Base-by-base conservation (phyloP, 169 alveolate species). In the Theileria annulata region DNA sequence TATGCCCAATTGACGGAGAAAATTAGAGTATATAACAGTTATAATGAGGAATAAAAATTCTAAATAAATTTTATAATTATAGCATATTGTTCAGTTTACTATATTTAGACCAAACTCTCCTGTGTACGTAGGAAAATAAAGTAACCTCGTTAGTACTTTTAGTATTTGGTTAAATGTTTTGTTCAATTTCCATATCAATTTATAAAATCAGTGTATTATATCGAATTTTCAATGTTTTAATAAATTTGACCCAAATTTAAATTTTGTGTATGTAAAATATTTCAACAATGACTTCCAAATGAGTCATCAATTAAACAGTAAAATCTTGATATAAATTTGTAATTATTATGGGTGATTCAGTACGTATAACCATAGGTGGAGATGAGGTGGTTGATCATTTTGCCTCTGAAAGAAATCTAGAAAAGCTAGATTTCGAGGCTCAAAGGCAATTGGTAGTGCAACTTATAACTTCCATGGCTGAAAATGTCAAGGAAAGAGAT, bases 401-500 rank as follows among this genome's bases (percentile, higher is more conserved):
- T 1, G 54, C 51, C 59, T 31, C 77, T 28, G 73, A 84, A 66
- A 30, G 27, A 17, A 84, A 84, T 37, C 79, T 84, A 48, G 77
- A 70, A 67, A 84, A 78, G 62, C 60, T 69, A n/a, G 90, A 84
- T 42, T 84, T 84, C 63, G 56, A 71, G 35, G 86, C 90, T 10
- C 90, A 84, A 30, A 77, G 35, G 30, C 31, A 23, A 4, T 75
- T 77, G 17, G 23, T 84, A 13, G 37, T 84, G 30, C 21, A 77
- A 21, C 88, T 70, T 19, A 23, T 70, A 17, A 66, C 86, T 31
- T 79, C 83, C n/a, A 84, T 84, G 19, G 33, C 64, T 23, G 84
- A 64, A 9, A 66, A 84, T 33, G 66, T 84, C 47, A 49, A 71
- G 33, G 87, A 68, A 56, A 58, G 87, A 13, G 90, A 84, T 42